Conservation (phyloP, 192 early-diverging fungal species). For the Coemansia sp. region DNA sequence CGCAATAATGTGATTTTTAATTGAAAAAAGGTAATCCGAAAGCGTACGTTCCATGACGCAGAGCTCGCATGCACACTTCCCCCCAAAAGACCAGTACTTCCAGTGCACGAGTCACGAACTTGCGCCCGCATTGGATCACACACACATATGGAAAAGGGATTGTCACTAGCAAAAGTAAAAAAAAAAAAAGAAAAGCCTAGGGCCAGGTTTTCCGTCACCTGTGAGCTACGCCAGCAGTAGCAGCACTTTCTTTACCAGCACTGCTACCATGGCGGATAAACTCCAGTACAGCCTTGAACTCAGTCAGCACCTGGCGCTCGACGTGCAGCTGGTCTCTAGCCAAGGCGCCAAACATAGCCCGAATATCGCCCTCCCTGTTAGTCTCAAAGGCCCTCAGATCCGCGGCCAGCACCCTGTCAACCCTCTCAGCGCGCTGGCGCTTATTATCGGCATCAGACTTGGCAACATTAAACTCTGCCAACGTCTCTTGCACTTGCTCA, state of each 20-base stretch:
- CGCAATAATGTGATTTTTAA: too few relatives aligned
- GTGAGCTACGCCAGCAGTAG: not conserved
- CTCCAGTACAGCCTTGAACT: slow-evolving; percentile 42
- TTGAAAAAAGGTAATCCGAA: not conserved
- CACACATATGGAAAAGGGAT: not conserved
- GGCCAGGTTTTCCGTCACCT: not conserved
- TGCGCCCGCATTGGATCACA: not conserved
- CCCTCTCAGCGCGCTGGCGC: slow-evolving; percentile 42
- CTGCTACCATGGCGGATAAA: slow-evolving; percentile 24
- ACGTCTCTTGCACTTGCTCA: slow-evolving; percentile 46
- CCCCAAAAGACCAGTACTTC: not conserved
- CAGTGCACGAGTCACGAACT: not conserved
- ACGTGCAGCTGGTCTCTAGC: slow-evolving; percentile 42
- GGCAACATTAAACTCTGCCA: slow-evolving; percentile 46
- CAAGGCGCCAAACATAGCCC: slow-evolving; percentile 40
- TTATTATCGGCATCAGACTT: slow-evolving; percentile 46
- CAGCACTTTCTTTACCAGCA: not conserved
- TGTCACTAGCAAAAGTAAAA: not conserved
- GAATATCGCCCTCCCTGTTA: slow-evolving; percentile 38
- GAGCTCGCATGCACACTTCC: not conserved
- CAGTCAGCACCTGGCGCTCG: slow-evolving; percentile 44
- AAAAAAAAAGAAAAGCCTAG: not conserved
- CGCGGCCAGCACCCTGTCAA: slow-evolving; percentile 44
- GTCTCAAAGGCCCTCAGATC: slow-evolving; percentile 47
- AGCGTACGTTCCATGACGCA: not conserved